phyloP scores from a whole-genome alignment of 306 rosid species.

The Carpinus viminea region DNA sequence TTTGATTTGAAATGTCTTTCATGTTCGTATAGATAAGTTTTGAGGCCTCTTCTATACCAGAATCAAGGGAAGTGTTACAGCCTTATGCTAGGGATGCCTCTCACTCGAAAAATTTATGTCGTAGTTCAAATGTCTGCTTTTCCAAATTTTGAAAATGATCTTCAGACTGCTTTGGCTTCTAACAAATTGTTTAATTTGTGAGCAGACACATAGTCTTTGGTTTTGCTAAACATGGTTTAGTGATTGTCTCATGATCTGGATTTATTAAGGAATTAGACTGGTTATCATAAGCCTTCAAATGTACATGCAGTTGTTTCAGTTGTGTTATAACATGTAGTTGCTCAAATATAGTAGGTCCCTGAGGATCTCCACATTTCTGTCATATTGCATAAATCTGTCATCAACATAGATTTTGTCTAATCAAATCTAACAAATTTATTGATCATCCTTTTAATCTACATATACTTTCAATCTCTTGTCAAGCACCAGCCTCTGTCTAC shows the following conservation, averaged over 20 bases:
- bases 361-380: not conserved
- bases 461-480: conserved; percentile 8
- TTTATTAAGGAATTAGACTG: not conserved
- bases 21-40: conserved; percentile 22
- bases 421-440: not conserved
- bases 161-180: not conserved
- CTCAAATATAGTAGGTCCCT: not conserved
- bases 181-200: not conserved
- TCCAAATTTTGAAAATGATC: not conserved
- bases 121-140: not conserved
- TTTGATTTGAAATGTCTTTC: not conserved
- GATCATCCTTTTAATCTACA: not conserved
- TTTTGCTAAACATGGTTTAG: not conserved
- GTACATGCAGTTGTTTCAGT: not conserved
- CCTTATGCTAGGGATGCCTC: conserved; percentile 10
- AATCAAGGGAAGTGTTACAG: not conserved
- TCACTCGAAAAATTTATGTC: not conserved
- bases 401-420: not conserved
- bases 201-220: not conserved
- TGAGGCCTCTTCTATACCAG: not conserved
- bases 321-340: not conserved
- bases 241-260: not conserved
- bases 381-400: not conserved
- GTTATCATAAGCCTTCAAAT: not conserved
- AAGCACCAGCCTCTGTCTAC: not conserved